Evolutionary conservation across 179 eudicot species (phyloP), one percentile per base, ranked within the genome.

Genomic region (Beta lomatogona): DNA sequence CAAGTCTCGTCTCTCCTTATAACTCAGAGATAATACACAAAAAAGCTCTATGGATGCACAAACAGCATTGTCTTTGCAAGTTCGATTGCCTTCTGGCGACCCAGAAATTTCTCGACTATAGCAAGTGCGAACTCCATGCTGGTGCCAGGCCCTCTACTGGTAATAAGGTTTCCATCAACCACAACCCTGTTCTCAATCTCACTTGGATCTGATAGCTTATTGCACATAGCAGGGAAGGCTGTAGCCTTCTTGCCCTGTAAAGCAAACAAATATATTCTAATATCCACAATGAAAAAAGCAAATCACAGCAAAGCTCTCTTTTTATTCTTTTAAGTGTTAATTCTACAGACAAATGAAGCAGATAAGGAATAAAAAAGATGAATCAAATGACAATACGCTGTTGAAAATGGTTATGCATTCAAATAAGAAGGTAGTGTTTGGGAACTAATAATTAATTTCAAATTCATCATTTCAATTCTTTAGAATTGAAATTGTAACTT

Each of bases 91-190:
- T 93, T 91, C 52, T 88, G 71, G 19, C 89, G 96, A 15, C 98
- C 98, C 1, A 85, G 87, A 52, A 94, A 83, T 79, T 96, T 96
- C 86, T 96, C 97, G 13, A 89, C 91, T 12, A 96, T 96, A 10
- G 94, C 97, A 53, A 96, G 86, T 19, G 91, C 86, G 70, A 94
- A 96, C 77, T 96, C 99, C 93, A 94, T 86, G 84, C 88, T 71
- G 28, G 99, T 93, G 79, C 98, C 99, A 0, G 98, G 98, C 21
- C 99, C 99, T 88, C 94, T 84, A 79, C 99, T 96, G 50, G 99
- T 94, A 78, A 94, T 88, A 60, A 96, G 97, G 86, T 94, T 91
- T 18, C 99, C 99, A 82, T 96, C 99, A 11, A 96, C 88, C 77
- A 96, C 93, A 69, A 96, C 97, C 76, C 98, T 86, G 80, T 90